These are phyloP conservation scores for Dioscorea dumetorum DNA, from an alignment of 106 monocot genomes.

Conservation along the genomic window DNA sequence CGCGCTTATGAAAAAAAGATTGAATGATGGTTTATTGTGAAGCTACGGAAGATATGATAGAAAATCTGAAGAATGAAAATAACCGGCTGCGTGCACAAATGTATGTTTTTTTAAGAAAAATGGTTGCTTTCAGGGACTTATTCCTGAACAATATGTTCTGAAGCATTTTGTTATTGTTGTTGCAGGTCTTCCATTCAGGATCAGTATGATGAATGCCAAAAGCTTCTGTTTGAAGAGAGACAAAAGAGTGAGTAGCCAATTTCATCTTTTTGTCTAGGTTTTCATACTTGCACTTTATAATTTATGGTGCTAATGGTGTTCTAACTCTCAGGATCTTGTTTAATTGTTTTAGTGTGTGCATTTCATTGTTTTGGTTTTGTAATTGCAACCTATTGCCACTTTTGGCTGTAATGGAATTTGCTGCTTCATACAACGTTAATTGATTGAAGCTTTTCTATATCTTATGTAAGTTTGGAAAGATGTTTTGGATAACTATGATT, in stretches of 20 bases:
- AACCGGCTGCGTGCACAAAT: conserved; percentile 19
- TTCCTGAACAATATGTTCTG: background rate
- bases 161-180: background rate
- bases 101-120: conserved; percentile 11
- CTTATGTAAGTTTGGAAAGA: too few relatives aligned
- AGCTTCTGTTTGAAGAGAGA: conserved; percentile 30
- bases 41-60: conserved; percentile 29
- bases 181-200: conserved; percentile 33
- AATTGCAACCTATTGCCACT: too few relatives aligned
- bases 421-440: too few relatives aligned
- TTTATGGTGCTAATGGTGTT: too few relatives aligned
- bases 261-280: background rate
- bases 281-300: too few relatives aligned
- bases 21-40: background rate
- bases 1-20: background rate
- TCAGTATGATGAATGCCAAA: conserved; percentile 16
- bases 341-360: too few relatives aligned
- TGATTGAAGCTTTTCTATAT: too few relatives aligned
- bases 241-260: conserved; percentile 25
- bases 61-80: conserved; percentile 32
- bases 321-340: too few relatives aligned
- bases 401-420: too few relatives aligned
- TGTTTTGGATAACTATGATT: too few relatives aligned
- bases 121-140: background rate
- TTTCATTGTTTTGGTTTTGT: too few relatives aligned